These are phyloP conservation scores for Neurospora cerealis DNA, from an alignment of 495 filamentous ascomycete genomes.

Conservation along the genomic window DNA sequence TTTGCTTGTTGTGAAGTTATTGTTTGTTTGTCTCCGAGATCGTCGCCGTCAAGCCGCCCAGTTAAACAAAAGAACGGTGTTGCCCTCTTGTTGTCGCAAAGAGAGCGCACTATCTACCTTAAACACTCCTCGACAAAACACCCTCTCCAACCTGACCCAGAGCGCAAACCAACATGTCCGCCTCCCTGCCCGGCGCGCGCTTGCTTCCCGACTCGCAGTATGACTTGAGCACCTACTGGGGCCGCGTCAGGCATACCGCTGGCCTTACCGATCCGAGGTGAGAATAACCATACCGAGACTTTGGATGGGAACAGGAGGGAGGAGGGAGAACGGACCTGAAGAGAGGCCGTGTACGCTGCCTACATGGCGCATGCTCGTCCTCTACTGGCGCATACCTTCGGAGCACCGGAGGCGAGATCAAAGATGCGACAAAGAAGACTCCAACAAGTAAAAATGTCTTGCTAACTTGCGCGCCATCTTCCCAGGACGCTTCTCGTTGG, in stretches of 20 bases:
- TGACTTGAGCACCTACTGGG: conserved; percentile 89
- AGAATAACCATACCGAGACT: conserved; percentile 23
- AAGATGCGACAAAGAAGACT: background rate
- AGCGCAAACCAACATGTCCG: conserved; percentile 53
- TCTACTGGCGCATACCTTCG: background rate
- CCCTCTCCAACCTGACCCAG: background rate
- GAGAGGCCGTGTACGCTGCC: background rate
- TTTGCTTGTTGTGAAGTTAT: background rate
- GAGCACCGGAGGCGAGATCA: background rate
- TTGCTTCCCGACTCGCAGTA: conserved; percentile 85
- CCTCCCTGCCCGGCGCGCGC: conserved; percentile 76
- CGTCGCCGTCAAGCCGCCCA: background rate
- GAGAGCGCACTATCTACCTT: background rate
- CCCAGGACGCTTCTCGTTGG: conserved; percentile 73
- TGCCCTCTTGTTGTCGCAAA: background rate
- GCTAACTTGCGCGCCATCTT: conserved; percentile 2
- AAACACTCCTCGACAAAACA: background rate
- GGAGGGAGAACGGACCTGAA: background rate
- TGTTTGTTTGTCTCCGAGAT: background rate
- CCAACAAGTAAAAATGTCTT: background rate
- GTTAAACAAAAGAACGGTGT: background rate
- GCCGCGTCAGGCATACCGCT: conserved; percentile 80
- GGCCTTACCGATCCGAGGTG: conserved; percentile 94
- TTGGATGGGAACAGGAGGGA: background rate
- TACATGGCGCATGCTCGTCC: background rate